Conservation (phyloP, 208 protist species). For the Crithidia expoeki region DNA sequence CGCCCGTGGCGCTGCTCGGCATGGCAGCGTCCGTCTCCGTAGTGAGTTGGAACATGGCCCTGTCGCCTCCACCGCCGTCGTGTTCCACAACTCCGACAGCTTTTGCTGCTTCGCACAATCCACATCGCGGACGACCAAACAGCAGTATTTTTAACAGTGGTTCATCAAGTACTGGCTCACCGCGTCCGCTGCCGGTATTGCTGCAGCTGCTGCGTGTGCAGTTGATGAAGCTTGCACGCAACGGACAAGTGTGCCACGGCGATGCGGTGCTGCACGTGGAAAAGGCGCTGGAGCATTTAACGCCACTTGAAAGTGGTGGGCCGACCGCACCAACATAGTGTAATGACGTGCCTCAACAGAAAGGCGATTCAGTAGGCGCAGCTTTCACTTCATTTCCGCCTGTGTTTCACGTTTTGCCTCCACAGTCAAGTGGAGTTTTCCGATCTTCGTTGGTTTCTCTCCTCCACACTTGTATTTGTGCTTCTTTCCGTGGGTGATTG, state of each 20-base stretch:
- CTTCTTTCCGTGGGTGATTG: no score
- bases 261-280: constrained; percentile 11
- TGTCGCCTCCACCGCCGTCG: background rate
- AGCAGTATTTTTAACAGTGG: background rate
- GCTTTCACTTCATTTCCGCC: no score
- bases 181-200: constrained; percentile 15
- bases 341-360: no score
- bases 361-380: no score
- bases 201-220: constrained; percentile 19
- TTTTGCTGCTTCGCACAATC: background rate
- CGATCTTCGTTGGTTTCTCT: no score
- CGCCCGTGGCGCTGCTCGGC: constrained; percentile 21
- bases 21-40: background rate
- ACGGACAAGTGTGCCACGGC: background rate
- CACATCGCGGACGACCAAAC: background rate
- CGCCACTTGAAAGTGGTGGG: constrained; percentile 9
- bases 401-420: no score
- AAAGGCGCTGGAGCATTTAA: constrained; percentile 17
- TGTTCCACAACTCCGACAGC: background rate
- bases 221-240: constrained; percentile 11
- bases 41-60: background rate
- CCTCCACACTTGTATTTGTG: no score
- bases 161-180: background rate
- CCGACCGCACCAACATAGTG: constrained; percentile 1
- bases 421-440: no score